A percentile compares a stretch with the other conserved stretches of the same genome.
These are phyloP conservation scores for Posidonia oceanica DNA, from an alignment of 116 monocot genomes.

Conservation along the genomic window DNA sequence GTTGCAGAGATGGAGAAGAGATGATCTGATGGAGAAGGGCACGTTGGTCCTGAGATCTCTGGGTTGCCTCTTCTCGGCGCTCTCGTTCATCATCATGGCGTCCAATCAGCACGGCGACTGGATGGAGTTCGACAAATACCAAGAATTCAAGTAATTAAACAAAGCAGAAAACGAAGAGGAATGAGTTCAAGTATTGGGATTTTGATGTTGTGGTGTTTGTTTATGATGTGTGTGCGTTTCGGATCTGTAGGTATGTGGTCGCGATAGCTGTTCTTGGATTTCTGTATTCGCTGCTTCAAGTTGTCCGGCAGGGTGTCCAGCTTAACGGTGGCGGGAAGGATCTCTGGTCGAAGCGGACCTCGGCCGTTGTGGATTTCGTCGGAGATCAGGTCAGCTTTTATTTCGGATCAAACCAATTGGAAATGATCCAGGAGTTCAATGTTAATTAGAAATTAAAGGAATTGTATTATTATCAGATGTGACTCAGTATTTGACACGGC, in stretches of 20 bases:
- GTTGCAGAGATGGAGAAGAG: constrained; percentile 32
- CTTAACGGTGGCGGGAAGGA: constrained; percentile 22
- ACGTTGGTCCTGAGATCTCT: constrained; percentile 29
- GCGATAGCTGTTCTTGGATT: constrained; percentile 44
- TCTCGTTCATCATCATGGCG: constrained; percentile 46
- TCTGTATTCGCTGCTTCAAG: constrained; percentile 43
- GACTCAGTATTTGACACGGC: too few relatives aligned
- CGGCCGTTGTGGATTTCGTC: constrained; percentile 45
- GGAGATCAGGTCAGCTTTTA: constrained; percentile 61
- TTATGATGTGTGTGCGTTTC: neutral
- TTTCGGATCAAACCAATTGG: too few relatives aligned
- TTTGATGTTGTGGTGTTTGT: too few relatives aligned
- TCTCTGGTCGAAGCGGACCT: constrained; percentile 9
- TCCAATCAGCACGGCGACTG: constrained; percentile 73
- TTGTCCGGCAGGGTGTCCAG: constrained; percentile 17
- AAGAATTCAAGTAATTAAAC: constrained; percentile 54
- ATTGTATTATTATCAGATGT: too few relatives aligned
- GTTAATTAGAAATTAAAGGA: too few relatives aligned
- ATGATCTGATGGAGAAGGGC: constrained; percentile 36
- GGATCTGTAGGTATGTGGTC: constrained; percentile 44
- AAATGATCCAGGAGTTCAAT: too few relatives aligned
- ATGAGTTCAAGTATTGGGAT: too few relatives aligned
- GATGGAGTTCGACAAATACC: constrained; percentile 61
- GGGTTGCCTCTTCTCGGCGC: constrained; percentile 40
- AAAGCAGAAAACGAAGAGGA: too few relatives aligned